These are phyloP conservation scores for Rhizodiscina lignyota DNA, from an alignment of 495 filamentous ascomycete species.

Conservation along the genomic window DNA sequence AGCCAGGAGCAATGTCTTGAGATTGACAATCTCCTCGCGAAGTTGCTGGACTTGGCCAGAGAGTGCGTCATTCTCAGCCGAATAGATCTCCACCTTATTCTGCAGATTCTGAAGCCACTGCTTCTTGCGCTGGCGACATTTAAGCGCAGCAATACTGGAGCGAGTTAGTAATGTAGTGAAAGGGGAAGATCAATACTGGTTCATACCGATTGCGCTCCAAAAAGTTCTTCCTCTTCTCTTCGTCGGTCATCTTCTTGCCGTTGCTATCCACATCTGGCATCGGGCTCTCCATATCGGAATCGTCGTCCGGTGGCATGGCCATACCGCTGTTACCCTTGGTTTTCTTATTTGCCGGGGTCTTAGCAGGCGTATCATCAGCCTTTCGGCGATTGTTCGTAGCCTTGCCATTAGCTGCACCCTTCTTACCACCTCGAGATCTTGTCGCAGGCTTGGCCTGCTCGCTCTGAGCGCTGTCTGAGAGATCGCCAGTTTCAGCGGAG, in stretches of 20 bases:
- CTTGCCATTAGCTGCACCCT: constrained; percentile 35
- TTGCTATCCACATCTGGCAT: constrained; percentile 27
- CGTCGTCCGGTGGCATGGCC: constrained; percentile 34
- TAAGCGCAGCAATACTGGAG: constrained; percentile 77
- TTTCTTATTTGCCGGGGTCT: constrained; percentile 54
- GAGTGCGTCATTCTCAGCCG: constrained; percentile 76
- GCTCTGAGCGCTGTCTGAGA: constrained; percentile 50
- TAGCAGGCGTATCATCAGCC: constrained; percentile 54
- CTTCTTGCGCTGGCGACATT: constrained; percentile 96
- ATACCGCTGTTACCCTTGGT: constrained; percentile 32
- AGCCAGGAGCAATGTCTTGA: constrained; percentile 83
- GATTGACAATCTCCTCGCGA: constrained; percentile 84
- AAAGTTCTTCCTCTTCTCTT: constrained; percentile 97
- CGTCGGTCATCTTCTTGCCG: constrained; percentile 91
- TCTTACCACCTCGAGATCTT: constrained; percentile 56
- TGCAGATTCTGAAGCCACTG: constrained; percentile 96
- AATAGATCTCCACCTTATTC: constrained; percentile 83
- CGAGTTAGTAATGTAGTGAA: constrained; percentile 4
- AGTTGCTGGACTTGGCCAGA: constrained; percentile 66
- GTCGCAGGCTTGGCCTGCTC: constrained; percentile 48
- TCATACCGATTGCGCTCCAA: constrained; percentile 87
- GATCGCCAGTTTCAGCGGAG: constrained; percentile 49
- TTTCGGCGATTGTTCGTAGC: constrained; percentile 44
- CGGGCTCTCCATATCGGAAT: constrained; percentile 23
- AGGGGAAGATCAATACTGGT: neutral